These are phyloP conservation scores for Jamesozyma hellenica DNA, from an alignment of 805 yeast species.

Conservation along the genomic window DNA sequence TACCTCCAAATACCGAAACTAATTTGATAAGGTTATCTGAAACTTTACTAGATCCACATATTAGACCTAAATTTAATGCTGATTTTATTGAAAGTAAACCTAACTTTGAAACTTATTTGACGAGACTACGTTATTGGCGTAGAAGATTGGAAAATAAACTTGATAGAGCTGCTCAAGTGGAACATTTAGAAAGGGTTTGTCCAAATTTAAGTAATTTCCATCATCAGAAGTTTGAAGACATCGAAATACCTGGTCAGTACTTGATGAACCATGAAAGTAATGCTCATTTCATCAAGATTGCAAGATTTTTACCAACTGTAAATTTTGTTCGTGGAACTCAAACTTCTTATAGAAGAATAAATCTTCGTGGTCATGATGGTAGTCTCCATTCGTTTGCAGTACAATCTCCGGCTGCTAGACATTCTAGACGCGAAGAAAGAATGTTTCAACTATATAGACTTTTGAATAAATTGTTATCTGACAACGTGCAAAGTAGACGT, in stretches of 20 bases:
- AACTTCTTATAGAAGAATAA: slow-evolving; percentile 79
- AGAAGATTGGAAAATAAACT: slow-evolving; percentile 84
- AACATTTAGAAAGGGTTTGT: slow-evolving; percentile 80
- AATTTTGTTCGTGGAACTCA: slow-evolving; percentile 84
- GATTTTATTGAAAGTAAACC: slow-evolving; percentile 86
- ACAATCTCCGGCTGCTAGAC: slow-evolving; percentile 96
- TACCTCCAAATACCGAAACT: slow-evolving; percentile 86
- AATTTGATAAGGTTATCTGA: slow-evolving; percentile 85
- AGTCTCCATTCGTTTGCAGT: slow-evolving; percentile 86
- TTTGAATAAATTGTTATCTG: slow-evolving; percentile 68
- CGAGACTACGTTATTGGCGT: slow-evolving; percentile 82
- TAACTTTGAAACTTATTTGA: slow-evolving; percentile 75
- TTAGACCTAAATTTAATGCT: slow-evolving; percentile 79
- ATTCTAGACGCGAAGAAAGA: slow-evolving; percentile 91
- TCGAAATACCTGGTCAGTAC: slow-evolving; percentile 96
- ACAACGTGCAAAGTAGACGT: slow-evolving; percentile 79
- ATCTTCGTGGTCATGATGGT: slow-evolving; percentile 91
- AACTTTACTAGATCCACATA: slow-evolving; percentile 79
- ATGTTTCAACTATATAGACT: slow-evolving; percentile 85
- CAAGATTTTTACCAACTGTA: slow-evolving; percentile 79
- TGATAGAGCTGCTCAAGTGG: slow-evolving; percentile 70
- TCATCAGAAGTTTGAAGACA: slow-evolving; percentile 95
- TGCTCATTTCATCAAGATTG: slow-evolving; percentile 85
- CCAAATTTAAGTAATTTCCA: slow-evolving; percentile 96
- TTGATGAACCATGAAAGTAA: slow-evolving; percentile 79